Evolutionary conservation across 1,139 yeast species (phyloP), one percentile per base, ranked within the genome.

Genomic region (Diutina catenulata): DNA sequence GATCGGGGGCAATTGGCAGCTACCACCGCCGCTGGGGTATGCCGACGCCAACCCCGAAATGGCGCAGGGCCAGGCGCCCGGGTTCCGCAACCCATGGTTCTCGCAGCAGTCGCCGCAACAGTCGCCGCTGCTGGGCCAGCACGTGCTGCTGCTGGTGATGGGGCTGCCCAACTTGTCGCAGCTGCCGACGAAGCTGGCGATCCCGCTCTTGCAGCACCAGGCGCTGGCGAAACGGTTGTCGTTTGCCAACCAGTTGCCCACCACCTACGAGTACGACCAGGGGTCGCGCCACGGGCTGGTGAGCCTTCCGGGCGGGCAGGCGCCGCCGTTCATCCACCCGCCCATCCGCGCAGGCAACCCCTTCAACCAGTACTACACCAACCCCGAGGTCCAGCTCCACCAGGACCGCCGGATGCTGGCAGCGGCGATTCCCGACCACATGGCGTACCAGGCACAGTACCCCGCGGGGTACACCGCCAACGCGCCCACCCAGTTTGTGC

Each of bases 301-400:
- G n/a, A n/a, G n/a, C n/a, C 28, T 7, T n/a, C 49, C 49, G 28
- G 45, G 45, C 18, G 52, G 46, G 21, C 29, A 42, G 19, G 45
- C 47, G 13, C 50, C 47, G 1, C 58, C 61, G 1, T 58, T 52
- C 41, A 54, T 64, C 18, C 63, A 63, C 37, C 72, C 73, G 8
- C 74, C 73, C 3, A 61, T 70, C 0, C 54, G 74, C 37, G 71
- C 65, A 1, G 73, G 63, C 40, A 67, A 67, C 43, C 73, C 73
- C 2, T 66, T 68, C 52, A 60, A 62, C 42, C 70, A 64, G 37
- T 64, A 66, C 50, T 65, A 64, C 46, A 57, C 67, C 26, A 59
- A 54, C 41, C 68, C 60, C 42, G 70, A 63, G 37, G 69, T 62
- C 9, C 41, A 49, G 14, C 48, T 62, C 37, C 52, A 51, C 18